Evolutionary conservation across 228 moss, liverwort and hornwort species (phyloP).

Genomic region (Sphagnum fallax): DNA sequence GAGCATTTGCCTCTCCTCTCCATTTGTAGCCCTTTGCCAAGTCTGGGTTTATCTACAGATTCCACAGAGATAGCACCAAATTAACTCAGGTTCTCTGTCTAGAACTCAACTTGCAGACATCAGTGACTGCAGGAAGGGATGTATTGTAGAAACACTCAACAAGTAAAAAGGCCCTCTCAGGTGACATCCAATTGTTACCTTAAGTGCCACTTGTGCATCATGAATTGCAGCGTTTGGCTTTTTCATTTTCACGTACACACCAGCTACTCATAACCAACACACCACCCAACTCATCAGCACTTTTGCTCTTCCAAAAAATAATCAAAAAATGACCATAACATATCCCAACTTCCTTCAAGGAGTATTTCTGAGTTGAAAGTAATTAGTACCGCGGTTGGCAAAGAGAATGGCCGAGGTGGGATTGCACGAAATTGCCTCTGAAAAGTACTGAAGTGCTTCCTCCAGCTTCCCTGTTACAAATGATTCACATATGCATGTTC

Average conservation of each 20-base stretch:
- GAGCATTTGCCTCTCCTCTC: conserved; percentile 79
- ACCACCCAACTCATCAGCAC: neutral
- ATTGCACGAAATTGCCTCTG: conserved; percentile 76
- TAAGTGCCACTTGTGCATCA: conserved; percentile 87
- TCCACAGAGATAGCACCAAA: neutral
- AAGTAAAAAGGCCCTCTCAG: neutral
- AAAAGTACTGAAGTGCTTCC: conserved; percentile 60
- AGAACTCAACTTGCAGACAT: neutral
- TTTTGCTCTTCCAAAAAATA: too few species aligned
- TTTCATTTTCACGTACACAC: conserved; percentile 89
- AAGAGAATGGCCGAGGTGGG: conserved; percentile 82
- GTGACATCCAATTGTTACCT: conserved; percentile 28
- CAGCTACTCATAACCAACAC: conserved; percentile 33
- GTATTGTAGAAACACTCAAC: neutral
- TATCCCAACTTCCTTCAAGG: neutral
- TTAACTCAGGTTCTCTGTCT: neutral
- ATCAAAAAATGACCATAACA: neutral
- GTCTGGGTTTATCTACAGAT: conserved; percentile 81
- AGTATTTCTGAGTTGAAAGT: neutral
- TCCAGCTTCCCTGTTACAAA: conserved; percentile 50
- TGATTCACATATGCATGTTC: neutral
- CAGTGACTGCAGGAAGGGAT: neutral
- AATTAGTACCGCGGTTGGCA: conserved; percentile 65
- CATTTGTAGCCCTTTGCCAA: conserved; percentile 95
- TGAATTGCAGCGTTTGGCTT: conserved; percentile 96